Percentiles rank a stretch among this genome's conserved stretches.
Conservation (phyloP, 2,329 filamentous ascomycete species). For the Dactylellina cionopaga region DNA sequence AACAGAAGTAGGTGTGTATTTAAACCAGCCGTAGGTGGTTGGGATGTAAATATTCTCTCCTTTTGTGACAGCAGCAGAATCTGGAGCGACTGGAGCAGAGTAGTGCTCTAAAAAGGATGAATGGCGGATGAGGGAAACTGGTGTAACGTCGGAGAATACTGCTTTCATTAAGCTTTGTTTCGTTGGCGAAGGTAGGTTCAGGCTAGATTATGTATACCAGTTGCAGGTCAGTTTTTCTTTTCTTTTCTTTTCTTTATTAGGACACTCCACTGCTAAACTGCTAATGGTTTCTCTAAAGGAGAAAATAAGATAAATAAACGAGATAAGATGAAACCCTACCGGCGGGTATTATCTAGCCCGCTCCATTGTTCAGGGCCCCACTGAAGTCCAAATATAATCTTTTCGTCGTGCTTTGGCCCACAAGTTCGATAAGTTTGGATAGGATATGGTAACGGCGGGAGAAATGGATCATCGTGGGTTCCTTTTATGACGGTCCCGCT, state of each 20-base stretch:
- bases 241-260: too few species aligned
- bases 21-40: constrained; percentile 32
- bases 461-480: constrained; percentile 40
- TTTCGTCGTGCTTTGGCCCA: constrained; percentile 12
- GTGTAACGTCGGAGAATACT: constrained; percentile 34
- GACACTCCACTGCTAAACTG: too few species aligned
- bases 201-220: too few species aligned
- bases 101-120: constrained; percentile 31
- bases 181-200: constrained; percentile 34
- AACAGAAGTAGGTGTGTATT: constrained; percentile 11
- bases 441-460: constrained; percentile 42
- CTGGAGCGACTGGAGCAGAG: not conserved
- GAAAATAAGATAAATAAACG: not conserved
- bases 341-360: not conserved
- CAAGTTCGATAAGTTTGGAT: constrained; percentile 34
- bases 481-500: constrained; percentile 41
- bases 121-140: constrained; percentile 30
- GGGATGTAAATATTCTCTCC: constrained; percentile 27
- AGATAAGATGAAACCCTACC: constrained; percentile 1
- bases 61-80: constrained; percentile 6
- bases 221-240: too few species aligned
- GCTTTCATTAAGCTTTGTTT: constrained; percentile 24
- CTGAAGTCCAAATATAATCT: constrained; percentile 23
- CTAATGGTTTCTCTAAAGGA: too few species aligned
- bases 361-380: constrained; percentile 19